phyloP scores from a whole-genome alignment of 2,329 filamentous ascomycete species.

The Xylariomycetidae sp. region DNA sequence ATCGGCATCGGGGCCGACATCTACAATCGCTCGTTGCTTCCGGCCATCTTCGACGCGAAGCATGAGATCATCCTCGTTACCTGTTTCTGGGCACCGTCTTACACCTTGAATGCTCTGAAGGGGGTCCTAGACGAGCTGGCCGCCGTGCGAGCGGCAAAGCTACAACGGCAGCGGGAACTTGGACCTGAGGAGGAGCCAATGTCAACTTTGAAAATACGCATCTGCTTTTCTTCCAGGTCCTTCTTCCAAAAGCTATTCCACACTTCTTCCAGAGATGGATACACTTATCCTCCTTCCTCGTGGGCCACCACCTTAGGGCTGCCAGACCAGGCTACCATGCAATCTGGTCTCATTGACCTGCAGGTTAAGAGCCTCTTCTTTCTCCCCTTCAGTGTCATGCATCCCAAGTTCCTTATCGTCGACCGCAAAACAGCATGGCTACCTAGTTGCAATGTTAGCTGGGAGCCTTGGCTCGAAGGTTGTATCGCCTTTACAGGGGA shows the following conservation, averaged over 20 bases:
- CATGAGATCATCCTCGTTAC: slow-evolving; percentile 70
- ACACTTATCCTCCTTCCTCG: slow-evolving; percentile 50
- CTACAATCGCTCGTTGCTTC: slow-evolving; percentile 49
- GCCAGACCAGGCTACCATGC: slow-evolving; percentile 45
- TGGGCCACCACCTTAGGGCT: slow-evolving; percentile 61
- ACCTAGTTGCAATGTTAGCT: slow-evolving; percentile 79
- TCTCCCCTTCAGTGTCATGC: slow-evolving; percentile 77
- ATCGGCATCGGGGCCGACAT: slow-evolving; percentile 54
- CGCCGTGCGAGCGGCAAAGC: slow-evolving; percentile 26
- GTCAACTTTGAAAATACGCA: slow-evolving; percentile 50
- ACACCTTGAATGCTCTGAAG: slow-evolving; percentile 51
- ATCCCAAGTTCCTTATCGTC: slow-evolving; percentile 74
- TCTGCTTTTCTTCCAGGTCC: slow-evolving; percentile 72
- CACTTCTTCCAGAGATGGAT: slow-evolving; percentile 55
- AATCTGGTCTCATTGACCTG: slow-evolving; percentile 57
- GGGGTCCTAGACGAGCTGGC: slow-evolving; percentile 56
- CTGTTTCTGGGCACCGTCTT: slow-evolving; percentile 73
- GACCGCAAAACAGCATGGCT: slow-evolving; percentile 62
- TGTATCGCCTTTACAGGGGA: slow-evolving; percentile 61
- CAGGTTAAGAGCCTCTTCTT: slow-evolving; percentile 74
- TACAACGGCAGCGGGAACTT: too few species aligned
- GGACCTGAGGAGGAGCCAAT: slow-evolving; percentile 7
- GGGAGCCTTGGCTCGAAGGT: slow-evolving; percentile 83
- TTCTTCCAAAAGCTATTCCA: slow-evolving; percentile 71
- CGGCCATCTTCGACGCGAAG: slow-evolving; percentile 54